Base-by-base conservation (phyloP, 2,329 filamentous ascomycete species). In the Penicillium fuscoglaucum region DNA sequence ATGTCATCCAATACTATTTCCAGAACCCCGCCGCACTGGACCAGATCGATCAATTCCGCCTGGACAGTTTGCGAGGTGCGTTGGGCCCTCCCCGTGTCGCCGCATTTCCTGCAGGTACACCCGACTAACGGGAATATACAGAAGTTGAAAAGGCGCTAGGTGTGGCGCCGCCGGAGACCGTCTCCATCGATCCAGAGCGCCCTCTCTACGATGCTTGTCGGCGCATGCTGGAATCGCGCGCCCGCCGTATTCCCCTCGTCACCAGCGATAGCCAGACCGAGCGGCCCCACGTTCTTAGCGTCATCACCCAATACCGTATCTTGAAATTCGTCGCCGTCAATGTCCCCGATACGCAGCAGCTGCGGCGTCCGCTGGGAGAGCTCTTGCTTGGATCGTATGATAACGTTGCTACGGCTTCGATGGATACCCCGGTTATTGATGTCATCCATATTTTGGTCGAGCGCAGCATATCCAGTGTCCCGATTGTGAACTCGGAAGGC, bases 251-350 rank as follows among this genome's bases (percentile, higher is more conserved):
- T 64, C 95, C 95, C 0, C 83, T 99, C 7, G 89, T 99, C 59
- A 95, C 97, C 68, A 84, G 90, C 63, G 95, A 99, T 71, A 93
- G 96, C 71, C 95, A 99, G 77, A 99, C 95, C 2, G 87, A 90
- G 57, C 86, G 92, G 62, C 88, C 95, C 71, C 95, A 93, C 78
- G 92, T 99, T 19, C 90, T 99, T 61, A 97, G 92, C 68, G 95
- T 99, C 61, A 90, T 99, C 59, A 99, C 95, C 0, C 95, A 99
- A 76, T 99, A 99, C 77, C 90, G 96, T 58, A 98, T 99, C 67
- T 85, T 99, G 64, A 99, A 99, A 74, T 99, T 99, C 74, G 96
- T 99, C 61, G 93, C 95, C 12, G 93, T 99, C 76, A 99, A 99
- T 76, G 87, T 90, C 41, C 87, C 88, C 67, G 90, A 96, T 72